Base-by-base conservation (phyloP, 2,329 filamentous ascomycete species). In the Tolypocladium capitatum region DNA sequence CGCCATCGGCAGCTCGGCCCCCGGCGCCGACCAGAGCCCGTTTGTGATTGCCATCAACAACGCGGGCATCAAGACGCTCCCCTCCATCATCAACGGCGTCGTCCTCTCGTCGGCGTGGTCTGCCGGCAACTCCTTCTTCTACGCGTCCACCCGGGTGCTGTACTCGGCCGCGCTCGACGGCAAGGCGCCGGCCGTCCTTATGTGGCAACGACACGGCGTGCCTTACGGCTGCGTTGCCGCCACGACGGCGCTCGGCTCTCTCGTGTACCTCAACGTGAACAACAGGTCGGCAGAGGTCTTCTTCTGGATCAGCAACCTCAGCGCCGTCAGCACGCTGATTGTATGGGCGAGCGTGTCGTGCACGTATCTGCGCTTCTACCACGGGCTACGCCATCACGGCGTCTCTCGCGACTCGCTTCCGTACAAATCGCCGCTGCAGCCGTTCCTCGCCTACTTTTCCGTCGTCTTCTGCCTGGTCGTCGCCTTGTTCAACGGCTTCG, bases 401-500 rank as follows among this genome's bases (percentile, higher is more conserved):
- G 70, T 88, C 36, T 71, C 79, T 48, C 73, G 83, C 16, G 70
- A 80, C 50, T 75, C 69, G 1, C 65, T 89, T 18, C 80, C 82
- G 1, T 86, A 83, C 66, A 80, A 75, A 50, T 75, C 79, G 3
- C 73, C 71, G 20, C 69, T 76, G 51, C 83, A 89, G 65, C 85
- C 85, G 2, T 88, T 77, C 58, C 69, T 80, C 4, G 83, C 83
- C 2, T 89, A 64, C 44, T 77, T 80, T 48, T 74, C 81, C 1
- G 66, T 86, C 5, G 61, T 67, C 2, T 80, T 76, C 48, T 84
- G 80, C 35, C 69, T 74, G 27, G 58, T 83, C 33, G 81, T 89
- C 67, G 77, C 81, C 1, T 71, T 88, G 51, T 82, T 87, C 34
- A 81, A 83, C 40, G 84, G 84, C 0, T 89, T 86, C 53, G 73